Evolutionary conservation across 1,139 yeast species (phyloP).

Genomic region (Yamadazyma diospyri): DNA sequence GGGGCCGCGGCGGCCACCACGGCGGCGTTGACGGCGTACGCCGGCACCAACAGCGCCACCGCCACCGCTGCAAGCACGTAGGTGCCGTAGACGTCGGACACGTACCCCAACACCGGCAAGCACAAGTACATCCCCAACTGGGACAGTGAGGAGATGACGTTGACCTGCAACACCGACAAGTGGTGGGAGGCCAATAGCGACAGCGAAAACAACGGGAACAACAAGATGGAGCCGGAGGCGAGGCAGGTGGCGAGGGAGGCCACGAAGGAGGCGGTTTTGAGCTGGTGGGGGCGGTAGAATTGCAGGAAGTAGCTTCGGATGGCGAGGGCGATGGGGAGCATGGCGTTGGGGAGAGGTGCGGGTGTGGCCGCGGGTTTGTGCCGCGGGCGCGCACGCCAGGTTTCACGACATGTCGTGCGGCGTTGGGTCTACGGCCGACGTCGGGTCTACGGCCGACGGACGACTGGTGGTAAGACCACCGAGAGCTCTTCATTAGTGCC

Average conservation of each 20-base stretch:
- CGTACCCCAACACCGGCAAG: constrained; percentile 76
- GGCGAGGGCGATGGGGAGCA: constrained; percentile 15
- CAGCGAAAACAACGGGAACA: constrained; percentile 77
- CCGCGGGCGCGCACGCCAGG: too few relatives aligned
- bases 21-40: constrained; percentile 50
- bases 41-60: constrained; percentile 64
- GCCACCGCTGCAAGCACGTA: constrained; percentile 65
- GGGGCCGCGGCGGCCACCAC: constrained; percentile 11
- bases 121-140: constrained; percentile 84
- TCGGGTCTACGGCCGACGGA: too few relatives aligned
- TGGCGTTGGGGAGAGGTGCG: too few relatives aligned
- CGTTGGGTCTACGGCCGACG: too few relatives aligned
- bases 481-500: too few relatives aligned
- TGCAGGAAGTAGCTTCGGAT: constrained; percentile 21
- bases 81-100: constrained; percentile 85
- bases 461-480: too few relatives aligned
- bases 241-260: constrained; percentile 55
- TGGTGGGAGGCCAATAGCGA: constrained; percentile 57
- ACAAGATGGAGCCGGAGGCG: constrained; percentile 75
- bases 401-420: too few relatives aligned
- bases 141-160: constrained; percentile 70
- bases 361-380: too few relatives aligned
- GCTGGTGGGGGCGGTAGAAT: constrained; percentile 22
- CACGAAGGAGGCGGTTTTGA: constrained; percentile 35
- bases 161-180: constrained; percentile 69